These are phyloP conservation scores for Crassisporium funariophilum DNA, from an alignment of 768 basidiomycete genomes.

Conservation along the genomic window DNA sequence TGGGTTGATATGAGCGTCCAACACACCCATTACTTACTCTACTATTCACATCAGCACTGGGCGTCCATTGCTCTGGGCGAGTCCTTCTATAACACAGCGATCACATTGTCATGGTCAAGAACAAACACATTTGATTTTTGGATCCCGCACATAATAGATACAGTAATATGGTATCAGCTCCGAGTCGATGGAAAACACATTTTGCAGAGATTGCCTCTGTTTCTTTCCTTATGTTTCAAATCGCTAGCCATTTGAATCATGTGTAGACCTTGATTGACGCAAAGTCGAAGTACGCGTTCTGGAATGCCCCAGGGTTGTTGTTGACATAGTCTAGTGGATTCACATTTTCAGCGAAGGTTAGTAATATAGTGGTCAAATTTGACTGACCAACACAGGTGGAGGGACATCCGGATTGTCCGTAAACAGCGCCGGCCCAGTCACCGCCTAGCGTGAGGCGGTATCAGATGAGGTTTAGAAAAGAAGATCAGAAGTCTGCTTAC, in stretches of 20 bases:
- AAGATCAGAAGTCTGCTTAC: slow-evolving; percentile 21
- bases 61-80: too few species aligned
- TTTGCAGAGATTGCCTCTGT: too few species aligned
- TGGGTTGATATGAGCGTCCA: too few species aligned
- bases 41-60: too few species aligned
- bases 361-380: not conserved
- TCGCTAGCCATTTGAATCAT: not conserved
- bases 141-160: too few species aligned
- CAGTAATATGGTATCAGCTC: too few species aligned
- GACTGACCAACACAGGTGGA: slow-evolving; percentile 51
- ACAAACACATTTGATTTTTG: too few species aligned
- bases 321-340: slow-evolving; percentile 51
- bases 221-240: slow-evolving; percentile 18
- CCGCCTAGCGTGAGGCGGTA: slow-evolving; percentile 37
- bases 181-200: too few species aligned
- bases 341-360: not conserved
- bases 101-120: too few species aligned
- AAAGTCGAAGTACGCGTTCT: slow-evolving; percentile 67
- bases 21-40: too few species aligned
- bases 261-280: slow-evolving; percentile 46
- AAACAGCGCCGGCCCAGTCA: slow-evolving; percentile 58
- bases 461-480: not conserved
- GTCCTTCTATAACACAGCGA: too few species aligned
- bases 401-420: slow-evolving; percentile 49
- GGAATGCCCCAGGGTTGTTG: slow-evolving; percentile 61